Evolutionary conservation across 2,329 filamentous ascomycete genomes (phyloP), one percentile per base, ranked within the genome.

Genomic region (Ilyonectria robusta): DNA sequence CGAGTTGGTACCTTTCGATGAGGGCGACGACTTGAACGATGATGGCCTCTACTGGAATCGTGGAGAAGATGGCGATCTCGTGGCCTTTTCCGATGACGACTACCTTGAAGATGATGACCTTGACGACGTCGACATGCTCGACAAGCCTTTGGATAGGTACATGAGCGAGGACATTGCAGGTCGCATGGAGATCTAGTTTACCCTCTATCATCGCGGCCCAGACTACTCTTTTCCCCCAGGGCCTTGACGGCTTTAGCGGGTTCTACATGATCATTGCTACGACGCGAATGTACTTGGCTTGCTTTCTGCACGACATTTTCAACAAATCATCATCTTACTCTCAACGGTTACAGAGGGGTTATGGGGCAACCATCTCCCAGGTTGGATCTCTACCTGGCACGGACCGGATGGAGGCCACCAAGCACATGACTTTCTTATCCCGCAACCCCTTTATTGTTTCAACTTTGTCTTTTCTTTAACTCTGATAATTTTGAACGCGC

Each of bases 151-250:
- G 8, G 82, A 88, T 50, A 84, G 89, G 46, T 85, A 86, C 33
- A 84, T 90, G 78, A 91, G 88, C 71, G 89, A 91, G 78, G 89
- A 92, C 68, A 84, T 91, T 53, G 88, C 88, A 33, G 84, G 85
- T 4, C 83, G 84, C 21, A 91, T 92, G 88, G 89, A 91, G 75
- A 86, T 91, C 72, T 89, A 85, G 70, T 61, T 62, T 50, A 19
- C 23, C 31, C 63, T 42, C 51, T 47, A 66, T 59, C 19, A 53
- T 40, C n/a, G 11, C 46, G 55, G 42, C 40, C 13, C 29, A 42
- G 33, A 17, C 23, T 29, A 13, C 7, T 55, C n/a, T 33, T 19
- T 21, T 53, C 35, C 29, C 19, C 29, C 19, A 17, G 37, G 59
- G 44, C 35, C 44, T 47, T 44, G 50, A 48, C n/a, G 37, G 40